Evolutionary conservation across 2,329 filamentous ascomycete species (phyloP), one percentile per base, ranked within the genome.

Genomic region (Colletotrichum costaricense): DNA sequence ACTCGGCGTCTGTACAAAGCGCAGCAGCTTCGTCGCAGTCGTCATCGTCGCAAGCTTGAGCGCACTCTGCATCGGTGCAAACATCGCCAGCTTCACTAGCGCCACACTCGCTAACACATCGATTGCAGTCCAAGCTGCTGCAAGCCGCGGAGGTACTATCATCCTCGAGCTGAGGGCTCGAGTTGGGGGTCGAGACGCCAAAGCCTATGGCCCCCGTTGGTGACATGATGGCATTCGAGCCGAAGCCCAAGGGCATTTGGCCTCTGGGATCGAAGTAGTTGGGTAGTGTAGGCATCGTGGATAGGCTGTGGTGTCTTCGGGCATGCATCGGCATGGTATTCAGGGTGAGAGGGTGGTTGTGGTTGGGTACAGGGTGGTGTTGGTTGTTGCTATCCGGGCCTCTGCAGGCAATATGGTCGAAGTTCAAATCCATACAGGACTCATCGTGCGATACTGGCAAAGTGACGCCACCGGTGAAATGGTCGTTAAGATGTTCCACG

Each of bases 11-110:
- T 22, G 77, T 82, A 73, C 84, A 85, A n/a, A 79, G 78, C 24
- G 78, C 76, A 16, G 78, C 78, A 28, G 83, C 81, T 5, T 79
- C 80, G 28, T 81, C 78, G 74, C 85, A 86, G 49, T 81, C 78
- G 60, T 83, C 79, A 75, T 85, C 82, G 65, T 84, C 77, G 67
- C 85, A 86, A 38, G 84, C 81, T 19, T 81, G 78, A 24, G 76
- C 75, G 74, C 83, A 85, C 7, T 79, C 77, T 42, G 79, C 78
- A 65, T 83, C 81, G 33, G 80, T 80, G 69, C 84, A 85, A 63
- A 82, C 81, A 57, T 83, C 77, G 60, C 75, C 80, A 24, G 78
- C 78, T 28, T 78, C 78, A 26, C 74, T 76, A 5, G 80, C 80
- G 55, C 78, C 82, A 62, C 82, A 84, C 56, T 84, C 77, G 74